Base-by-base conservation (phyloP, 2,329 filamentous ascomycete species). In the Sarocladium oryzae region DNA sequence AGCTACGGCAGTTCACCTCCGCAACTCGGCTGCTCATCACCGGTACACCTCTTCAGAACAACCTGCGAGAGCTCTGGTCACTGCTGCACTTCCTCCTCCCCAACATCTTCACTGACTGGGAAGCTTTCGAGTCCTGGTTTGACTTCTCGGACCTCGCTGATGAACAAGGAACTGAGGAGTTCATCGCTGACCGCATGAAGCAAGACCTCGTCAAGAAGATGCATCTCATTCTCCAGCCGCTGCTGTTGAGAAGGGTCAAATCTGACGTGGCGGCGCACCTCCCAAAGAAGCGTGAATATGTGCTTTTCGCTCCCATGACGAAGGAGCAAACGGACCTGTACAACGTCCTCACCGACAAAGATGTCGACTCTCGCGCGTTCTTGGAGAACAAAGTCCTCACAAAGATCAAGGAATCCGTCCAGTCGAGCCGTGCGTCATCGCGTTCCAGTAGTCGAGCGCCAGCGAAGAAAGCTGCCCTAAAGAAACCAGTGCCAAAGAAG, bases 231-330 rank as follows among this genome's bases (percentile, higher is more conserved):
- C 69, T 99, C 1, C 96, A 97, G 59, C 93, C 93, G 0, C 85
- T 99, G 58, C 73, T 99, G 1, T 74, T 99, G 1, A 82, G 93
- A 1, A 79, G 93, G 16, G 80, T 99, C 56, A 99, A 99, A 68
- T 86, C 89, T 0, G 93, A 99, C 61, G 93, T 99, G 0, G 92
- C 95, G 51, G 85, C 85, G 2, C 81, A 89, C 45, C 75, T 99
- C n/a, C 93, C 93, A 0, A 95, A 92, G 69, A 99, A 99, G 72
- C 82, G 93, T 24, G 93, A 99, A 66, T 99, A 99, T 58, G 88
- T 99, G 2, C 72, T 99, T 0, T 97, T 93, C 60, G 93, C 93
- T 0, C 93, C 93, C 0, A 82, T 99, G 69, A 96, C 90, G 0
- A 79, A 84, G 21, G 89, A 93, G 58, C 93, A 99, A 63, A 89